Evolutionary conservation across 1,139 yeast species (phyloP).

Genomic region (Zygotorulaspora mrakii): DNA sequence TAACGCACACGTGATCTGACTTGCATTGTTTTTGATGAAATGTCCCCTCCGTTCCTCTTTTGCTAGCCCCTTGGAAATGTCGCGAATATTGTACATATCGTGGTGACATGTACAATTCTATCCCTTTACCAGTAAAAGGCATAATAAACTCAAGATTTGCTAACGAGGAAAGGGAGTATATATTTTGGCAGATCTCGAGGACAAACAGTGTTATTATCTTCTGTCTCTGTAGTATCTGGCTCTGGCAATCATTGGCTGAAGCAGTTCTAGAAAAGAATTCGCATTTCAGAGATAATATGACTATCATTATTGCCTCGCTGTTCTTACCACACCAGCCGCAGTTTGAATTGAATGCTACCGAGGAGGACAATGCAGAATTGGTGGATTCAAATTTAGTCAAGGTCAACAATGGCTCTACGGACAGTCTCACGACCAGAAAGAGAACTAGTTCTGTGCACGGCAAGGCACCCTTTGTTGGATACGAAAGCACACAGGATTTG

Average conservation of each 20-base stretch:
- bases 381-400: constrained; percentile 29
- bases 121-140: not conserved
- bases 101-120: constrained; percentile 3
- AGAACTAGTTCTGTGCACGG: constrained; percentile 29
- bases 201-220: no score
- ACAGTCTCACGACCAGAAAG: constrained; percentile 15
- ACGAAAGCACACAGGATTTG: constrained; percentile 10
- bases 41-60: not conserved
- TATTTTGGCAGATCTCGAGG: not conserved
- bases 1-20: constrained; percentile 9
- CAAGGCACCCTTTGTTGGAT: constrained; percentile 16
- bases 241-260: no score
- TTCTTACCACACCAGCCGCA: constrained; percentile 37
- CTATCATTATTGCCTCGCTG: constrained; percentile 35
- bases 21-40: not conserved
- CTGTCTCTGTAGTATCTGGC: not conserved
- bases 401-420: constrained; percentile 15
- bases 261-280: no score
- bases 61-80: constrained; percentile 4
- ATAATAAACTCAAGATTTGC: not conserved
- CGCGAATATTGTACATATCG: constrained; percentile 9
- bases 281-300: no score
- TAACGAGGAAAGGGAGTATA: not conserved
- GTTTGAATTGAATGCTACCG: constrained; percentile 31
- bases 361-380: constrained; percentile 26